phyloP scores from a whole-genome alignment of 2,329 filamentous ascomycete species.

The Phaeoacremonium minimum region DNA sequence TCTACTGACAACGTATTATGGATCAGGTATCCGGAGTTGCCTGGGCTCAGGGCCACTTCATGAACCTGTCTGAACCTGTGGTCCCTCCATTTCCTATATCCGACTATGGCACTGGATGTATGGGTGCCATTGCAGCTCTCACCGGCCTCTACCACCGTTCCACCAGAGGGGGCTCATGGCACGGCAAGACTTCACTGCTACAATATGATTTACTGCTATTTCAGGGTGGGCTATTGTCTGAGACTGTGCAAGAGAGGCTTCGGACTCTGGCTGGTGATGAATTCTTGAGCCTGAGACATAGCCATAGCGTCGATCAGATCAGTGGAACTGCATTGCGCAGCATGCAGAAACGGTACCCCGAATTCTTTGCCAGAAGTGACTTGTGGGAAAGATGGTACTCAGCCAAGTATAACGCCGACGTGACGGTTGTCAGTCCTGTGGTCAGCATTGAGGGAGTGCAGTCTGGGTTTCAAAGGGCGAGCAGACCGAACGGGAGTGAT shows the following conservation, averaged over 20 bases:
- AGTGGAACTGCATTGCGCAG: constrained; percentile 53
- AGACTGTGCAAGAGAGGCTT: constrained; percentile 46
- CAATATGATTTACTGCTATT: constrained; percentile 67
- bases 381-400: constrained; percentile 47
- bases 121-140: constrained; percentile 64
- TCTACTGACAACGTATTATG: constrained; percentile 67
- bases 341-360: constrained; percentile 44
- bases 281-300: constrained; percentile 54
- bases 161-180: constrained; percentile 60
- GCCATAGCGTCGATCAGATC: constrained; percentile 62
- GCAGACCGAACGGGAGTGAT: constrained; percentile 51
- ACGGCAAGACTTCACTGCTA: constrained; percentile 58
- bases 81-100: constrained; percentile 62
- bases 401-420: constrained; percentile 31
- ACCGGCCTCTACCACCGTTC: constrained; percentile 60
- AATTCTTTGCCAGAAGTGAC: constrained; percentile 45
- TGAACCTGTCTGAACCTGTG: constrained; percentile 58
- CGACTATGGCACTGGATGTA: constrained; percentile 68
- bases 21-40: constrained; percentile 60
- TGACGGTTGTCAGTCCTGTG: constrained; percentile 37
- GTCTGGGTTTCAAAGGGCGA: constrained; percentile 37
- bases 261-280: constrained; percentile 41
- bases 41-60: constrained; percentile 58
- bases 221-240: constrained; percentile 52
- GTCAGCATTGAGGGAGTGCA: constrained; percentile 38